phyloP scores from a whole-genome alignment of 2,329 filamentous ascomycete genomes.

The Hypoxylon sp. region DNA sequence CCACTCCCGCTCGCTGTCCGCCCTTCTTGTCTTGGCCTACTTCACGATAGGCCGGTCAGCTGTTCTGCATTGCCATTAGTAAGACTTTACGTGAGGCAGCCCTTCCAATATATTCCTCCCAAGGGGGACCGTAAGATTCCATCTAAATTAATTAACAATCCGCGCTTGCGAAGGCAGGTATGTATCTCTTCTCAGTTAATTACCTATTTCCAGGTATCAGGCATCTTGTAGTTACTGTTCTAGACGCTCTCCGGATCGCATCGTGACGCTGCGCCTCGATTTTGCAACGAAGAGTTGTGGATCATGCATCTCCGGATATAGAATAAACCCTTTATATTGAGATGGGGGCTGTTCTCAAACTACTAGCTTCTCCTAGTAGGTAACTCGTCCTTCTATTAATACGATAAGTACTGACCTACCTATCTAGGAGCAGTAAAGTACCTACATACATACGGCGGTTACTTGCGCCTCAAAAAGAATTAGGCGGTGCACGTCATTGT shows the following conservation, averaged over 20 bases:
- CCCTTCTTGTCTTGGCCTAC: conserved; percentile 30
- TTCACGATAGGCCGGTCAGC: conserved; percentile 33
- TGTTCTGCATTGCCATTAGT: conserved; percentile 20
- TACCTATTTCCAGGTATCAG: conserved; percentile 20
- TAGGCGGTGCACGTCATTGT: conserved; percentile 12
- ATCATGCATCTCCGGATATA: conserved; percentile 11
- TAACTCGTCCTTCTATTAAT: conserved; percentile 9
- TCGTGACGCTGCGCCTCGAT: conserved; percentile 26
- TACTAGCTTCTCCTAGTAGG: conserved; percentile 21
- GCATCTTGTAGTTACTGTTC: conserved; percentile 20
- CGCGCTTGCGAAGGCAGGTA: background rate
- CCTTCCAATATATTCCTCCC: conserved; percentile 9
- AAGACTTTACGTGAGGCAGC: conserved; percentile 19
- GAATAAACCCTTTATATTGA: background rate
- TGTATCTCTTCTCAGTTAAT: conserved; percentile 1
- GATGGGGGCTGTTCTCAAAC: conserved; percentile 9
- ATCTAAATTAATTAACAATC: conserved; percentile 17
- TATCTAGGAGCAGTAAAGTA: conserved; percentile 10
- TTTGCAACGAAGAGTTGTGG: background rate
- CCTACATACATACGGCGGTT: too few relatives aligned
- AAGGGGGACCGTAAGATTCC: conserved; percentile 21
- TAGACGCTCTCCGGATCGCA: conserved; percentile 22
- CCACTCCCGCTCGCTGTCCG: background rate
- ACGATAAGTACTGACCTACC: conserved; percentile 18
- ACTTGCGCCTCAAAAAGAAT: conserved; percentile 1